A percentile compares a stretch with the other conserved stretches of the same genome.
Evolutionary conservation across 306 rosid genomes (phyloP).

Genomic region (Corylus avellana): DNA sequence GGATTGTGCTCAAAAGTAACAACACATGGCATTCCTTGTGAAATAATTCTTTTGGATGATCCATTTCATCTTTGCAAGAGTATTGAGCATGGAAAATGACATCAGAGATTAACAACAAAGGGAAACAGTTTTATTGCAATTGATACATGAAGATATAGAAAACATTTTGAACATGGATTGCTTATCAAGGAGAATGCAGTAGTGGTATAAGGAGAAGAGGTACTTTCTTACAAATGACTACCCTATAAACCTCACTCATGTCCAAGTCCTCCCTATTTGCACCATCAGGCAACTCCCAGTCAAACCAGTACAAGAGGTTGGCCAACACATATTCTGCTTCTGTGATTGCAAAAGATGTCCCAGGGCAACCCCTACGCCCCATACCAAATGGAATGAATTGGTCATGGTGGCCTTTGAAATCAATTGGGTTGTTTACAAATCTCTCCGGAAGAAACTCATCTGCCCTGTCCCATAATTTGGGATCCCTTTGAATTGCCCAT

Average conservation of each 20-base stretch:
- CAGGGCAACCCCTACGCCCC: slow-evolving; percentile 36
- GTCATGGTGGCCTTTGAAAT: slow-evolving; percentile 35
- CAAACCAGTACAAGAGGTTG: slow-evolving; percentile 45
- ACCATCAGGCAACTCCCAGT: slow-evolving; percentile 36
- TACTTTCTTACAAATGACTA: slow-evolving; percentile 26
- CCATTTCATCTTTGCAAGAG: too few relatives aligned
- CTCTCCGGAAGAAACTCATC: slow-evolving; percentile 45
- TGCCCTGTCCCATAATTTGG: slow-evolving; percentile 35
- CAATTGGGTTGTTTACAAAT: slow-evolving; percentile 4
- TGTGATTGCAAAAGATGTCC: slow-evolving; percentile 28
- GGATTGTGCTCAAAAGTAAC: too few relatives aligned
- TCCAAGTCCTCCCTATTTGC: slow-evolving; percentile 22
- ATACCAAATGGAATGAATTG: slow-evolving; percentile 21
- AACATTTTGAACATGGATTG: background rate
- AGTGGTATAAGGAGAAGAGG: slow-evolving; percentile 38
- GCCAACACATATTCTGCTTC: slow-evolving; percentile 24
- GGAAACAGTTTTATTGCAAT: background rate
- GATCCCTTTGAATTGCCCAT: slow-evolving; percentile 54
- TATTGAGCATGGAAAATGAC: too few relatives aligned
- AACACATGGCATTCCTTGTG: too few relatives aligned
- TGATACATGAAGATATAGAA: background rate
- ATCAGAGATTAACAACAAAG: background rate
- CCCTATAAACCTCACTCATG: slow-evolving; percentile 30
- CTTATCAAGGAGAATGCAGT: background rate
- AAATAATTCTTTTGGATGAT: too few relatives aligned